Conservation (phyloP, 805 yeast species). For the Wickerhamiella siamensis region DNA sequence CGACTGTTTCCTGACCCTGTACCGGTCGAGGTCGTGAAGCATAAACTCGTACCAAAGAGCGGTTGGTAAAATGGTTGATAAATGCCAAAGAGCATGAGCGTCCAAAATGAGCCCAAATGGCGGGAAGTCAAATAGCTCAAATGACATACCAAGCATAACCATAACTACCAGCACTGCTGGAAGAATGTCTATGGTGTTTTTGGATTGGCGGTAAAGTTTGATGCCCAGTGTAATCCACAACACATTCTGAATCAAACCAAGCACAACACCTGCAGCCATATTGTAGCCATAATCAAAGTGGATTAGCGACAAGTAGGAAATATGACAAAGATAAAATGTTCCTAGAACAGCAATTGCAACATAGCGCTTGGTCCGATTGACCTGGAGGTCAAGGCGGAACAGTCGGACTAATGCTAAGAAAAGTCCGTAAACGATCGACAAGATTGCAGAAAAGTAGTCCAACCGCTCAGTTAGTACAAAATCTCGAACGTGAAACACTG, state of each 20-base stretch:
- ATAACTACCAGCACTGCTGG: conserved; percentile 39
- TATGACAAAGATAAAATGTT: conserved; percentile 45
- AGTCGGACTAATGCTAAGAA: conserved; percentile 51
- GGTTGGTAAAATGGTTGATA: conserved; percentile 73
- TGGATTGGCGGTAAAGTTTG: conserved; percentile 14
- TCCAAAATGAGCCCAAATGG: conserved; percentile 58
- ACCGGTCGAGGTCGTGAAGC: conserved; percentile 19
- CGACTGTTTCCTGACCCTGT: not conserved
- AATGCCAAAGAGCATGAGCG: conserved; percentile 92
- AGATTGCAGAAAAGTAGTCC: conserved; percentile 89
- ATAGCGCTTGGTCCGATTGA: conserved; percentile 21
- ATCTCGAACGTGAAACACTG: conserved; percentile 83
- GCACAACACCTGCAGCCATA: conserved; percentile 73
- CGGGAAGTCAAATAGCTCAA: conserved; percentile 83
- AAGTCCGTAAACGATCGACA: conserved; percentile 68
- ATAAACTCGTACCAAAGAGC: conserved; percentile 51
- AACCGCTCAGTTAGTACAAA: conserved; percentile 61
- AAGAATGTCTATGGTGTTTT: conserved; percentile 29
- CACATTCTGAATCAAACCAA: conserved; percentile 64
- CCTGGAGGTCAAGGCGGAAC: conserved; percentile 38
- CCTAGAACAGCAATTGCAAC: conserved; percentile 31
- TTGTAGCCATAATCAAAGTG: conserved; percentile 90
- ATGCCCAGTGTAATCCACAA: conserved; percentile 30
- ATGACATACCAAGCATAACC: conserved; percentile 64
- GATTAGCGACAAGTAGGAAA: conserved; percentile 42